Conservation (phyloP, 2,329 filamentous ascomycete genomes). For the Colletotrichum spaethianum region DNA sequence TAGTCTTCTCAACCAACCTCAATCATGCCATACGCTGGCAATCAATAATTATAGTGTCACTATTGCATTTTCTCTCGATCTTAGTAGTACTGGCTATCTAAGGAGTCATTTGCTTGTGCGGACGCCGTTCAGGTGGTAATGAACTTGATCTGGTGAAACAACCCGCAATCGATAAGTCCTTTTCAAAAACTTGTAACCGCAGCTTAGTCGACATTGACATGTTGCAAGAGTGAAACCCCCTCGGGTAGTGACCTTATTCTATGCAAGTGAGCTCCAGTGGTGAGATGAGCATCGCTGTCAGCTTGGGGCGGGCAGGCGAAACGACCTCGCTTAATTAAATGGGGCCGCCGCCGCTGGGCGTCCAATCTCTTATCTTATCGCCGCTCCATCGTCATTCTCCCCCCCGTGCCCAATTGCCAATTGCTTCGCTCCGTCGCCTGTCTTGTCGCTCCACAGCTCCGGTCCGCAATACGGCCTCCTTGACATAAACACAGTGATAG, state of each 20-base stretch:
- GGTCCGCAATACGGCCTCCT: slow-evolving; percentile 24
- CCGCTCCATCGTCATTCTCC: slow-evolving; percentile 24
- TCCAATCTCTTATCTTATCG: slow-evolving; percentile 32
- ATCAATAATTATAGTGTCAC: neutral
- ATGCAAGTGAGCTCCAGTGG: neutral
- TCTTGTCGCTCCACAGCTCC: slow-evolving; percentile 33
- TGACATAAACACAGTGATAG: slow-evolving; percentile 22
- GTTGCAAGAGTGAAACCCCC: neutral
- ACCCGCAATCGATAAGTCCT: neutral
- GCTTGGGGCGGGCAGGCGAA: slow-evolving; percentile 4
- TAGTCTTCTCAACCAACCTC: neutral
- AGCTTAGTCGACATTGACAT: neutral
- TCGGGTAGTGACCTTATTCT: neutral
- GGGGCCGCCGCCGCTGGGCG: neutral
- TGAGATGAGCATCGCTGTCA: slow-evolving; percentile 1
- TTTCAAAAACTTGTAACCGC: no score
- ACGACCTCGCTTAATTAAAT: slow-evolving; percentile 30
- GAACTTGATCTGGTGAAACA: no score
- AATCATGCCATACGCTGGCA: neutral
- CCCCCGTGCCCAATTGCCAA: slow-evolving; percentile 26
- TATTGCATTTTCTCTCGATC: neutral
- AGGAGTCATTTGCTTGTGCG: no score
- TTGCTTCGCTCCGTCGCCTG: slow-evolving; percentile 32
- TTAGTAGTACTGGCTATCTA: no score
- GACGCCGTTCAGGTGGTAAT: neutral